phyloP scores from a whole-genome alignment of 1,284 basidiomycete species.

The Marasmius oreades region DNA sequence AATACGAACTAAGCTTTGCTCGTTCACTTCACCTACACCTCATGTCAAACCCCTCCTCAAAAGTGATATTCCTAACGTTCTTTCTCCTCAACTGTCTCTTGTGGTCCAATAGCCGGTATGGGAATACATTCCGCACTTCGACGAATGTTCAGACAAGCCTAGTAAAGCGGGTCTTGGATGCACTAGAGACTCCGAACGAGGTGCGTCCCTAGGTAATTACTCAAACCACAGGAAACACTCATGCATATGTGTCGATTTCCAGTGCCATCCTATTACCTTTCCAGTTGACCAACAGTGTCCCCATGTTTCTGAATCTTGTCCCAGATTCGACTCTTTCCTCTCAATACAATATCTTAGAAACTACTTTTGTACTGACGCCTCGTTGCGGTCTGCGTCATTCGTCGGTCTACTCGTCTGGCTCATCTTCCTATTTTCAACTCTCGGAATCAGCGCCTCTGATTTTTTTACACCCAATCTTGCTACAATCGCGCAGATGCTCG shows the following conservation, averaged over 20 bases:
- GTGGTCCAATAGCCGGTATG: conserved; percentile 64
- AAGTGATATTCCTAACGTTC: conserved; percentile 45
- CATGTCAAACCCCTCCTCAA: conserved; percentile 41
- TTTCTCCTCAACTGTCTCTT: conserved; percentile 55
- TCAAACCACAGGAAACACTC: background rate
- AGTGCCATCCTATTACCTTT: conserved; percentile 62
- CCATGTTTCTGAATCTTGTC: conserved; percentile 55
- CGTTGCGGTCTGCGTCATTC: conserved; percentile 58
- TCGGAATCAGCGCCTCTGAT: conserved; percentile 90
- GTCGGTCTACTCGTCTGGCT: conserved; percentile 70
- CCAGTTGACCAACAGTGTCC: conserved; percentile 58
- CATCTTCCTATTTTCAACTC: conserved; percentile 81
- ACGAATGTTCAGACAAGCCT: conserved; percentile 27
- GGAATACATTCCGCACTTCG: conserved; percentile 26
- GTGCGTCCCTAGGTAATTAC: conserved; percentile 23
- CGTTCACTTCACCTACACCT: background rate
- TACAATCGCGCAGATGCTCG: conserved; percentile 78
- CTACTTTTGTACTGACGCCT: conserved; percentile 63
- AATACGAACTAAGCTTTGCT: conserved; percentile 1
- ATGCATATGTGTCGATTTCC: conserved; percentile 6
- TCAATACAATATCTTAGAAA: conserved; percentile 62
- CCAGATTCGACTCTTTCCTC: conserved; percentile 57
- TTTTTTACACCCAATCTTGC: conserved; percentile 95
- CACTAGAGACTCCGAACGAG: conserved; percentile 22
- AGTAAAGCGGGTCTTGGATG: conserved; percentile 36